Base-by-base conservation (phyloP, 1,284 basidiomycete genomes). In the Cutaneotrichosporon sp. region DNA sequence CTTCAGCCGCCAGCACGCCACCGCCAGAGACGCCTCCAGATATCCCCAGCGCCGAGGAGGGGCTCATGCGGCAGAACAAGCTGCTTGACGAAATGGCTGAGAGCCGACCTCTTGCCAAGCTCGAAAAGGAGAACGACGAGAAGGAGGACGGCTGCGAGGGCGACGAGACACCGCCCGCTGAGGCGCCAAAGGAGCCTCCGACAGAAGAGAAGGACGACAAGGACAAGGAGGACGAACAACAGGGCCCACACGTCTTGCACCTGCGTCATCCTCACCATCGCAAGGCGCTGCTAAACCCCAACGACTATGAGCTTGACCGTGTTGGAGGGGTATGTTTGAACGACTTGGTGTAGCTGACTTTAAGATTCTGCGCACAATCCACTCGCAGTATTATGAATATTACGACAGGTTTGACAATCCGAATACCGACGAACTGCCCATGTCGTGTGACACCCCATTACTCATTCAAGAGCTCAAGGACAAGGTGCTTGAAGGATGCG, bases 1-100 rank as follows among this genome's bases (percentile, higher is more conserved):
- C 47, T 1, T 35, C 53, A 1, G 41, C 45, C 3, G 48, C 51
- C 17, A 55, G 54, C 10, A 53, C 54, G 9, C 54, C 59, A 8
- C 41, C 48, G 8, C 50, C 54, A 15, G 51, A 56, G 36, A 56
- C 60, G 3, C 59, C 55, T n/a, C 36, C 35, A 4, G 61, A 63
- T 15, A 56, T 60, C 2, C 53, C 61, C 1, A 61, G 57, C 14
- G 52, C 54, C 0, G 64, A 68, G 38, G 61, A 67, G 18, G 65
- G 63, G 4, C 36, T 65, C 43, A 20, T 62, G 12, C 40, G 52
- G 15, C 61, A 88, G 58, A 81, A 83, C 7, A 77, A 84, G 44
- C 82, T 84, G 5, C 78, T 97, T 17, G 85, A 90, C 63, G 86
- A 88, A 42, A 87, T 94, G 65, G 79, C 91, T 3, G 87, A 90